Conservation (phyloP, 2,329 filamentous ascomycete species). For the Alternaria incomplexa region DNA sequence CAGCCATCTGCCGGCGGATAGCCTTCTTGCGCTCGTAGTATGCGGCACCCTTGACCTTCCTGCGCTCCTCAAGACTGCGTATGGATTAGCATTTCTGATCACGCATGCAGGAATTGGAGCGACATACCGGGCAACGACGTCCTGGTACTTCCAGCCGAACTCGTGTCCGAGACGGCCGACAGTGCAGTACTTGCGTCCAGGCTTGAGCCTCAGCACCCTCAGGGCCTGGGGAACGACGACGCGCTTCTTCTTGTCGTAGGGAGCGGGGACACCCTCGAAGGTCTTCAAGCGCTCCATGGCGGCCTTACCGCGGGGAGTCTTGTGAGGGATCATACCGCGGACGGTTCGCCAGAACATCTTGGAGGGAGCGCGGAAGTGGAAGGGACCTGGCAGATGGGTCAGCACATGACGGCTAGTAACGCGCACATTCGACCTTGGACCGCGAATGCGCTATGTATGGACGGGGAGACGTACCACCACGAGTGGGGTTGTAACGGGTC, state of each 20-base stretch:
- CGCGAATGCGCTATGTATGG: not conserved
- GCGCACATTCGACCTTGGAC: not conserved
- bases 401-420: constrained; percentile 12
- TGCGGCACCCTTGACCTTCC: constrained; percentile 98
- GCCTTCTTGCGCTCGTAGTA: constrained; percentile 99
- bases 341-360: constrained; percentile 99
- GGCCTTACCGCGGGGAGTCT: constrained; percentile 96
- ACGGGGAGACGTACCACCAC: constrained; percentile 75
- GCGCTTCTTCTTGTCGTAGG: constrained; percentile 99
- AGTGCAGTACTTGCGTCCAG: constrained; percentile 99
- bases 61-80: constrained; percentile 92
- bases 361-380: constrained; percentile 99
- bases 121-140: constrained; percentile 94
- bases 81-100: constrained; percentile 25
- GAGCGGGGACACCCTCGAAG: constrained; percentile 98
- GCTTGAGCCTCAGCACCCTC: constrained; percentile 94
- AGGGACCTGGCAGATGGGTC: constrained; percentile 71
- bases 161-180: constrained; percentile 97
- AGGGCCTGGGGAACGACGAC: constrained; percentile 99
- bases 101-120: not conserved
- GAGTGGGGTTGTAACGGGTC: constrained; percentile 99
- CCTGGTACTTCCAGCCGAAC: constrained; percentile 99
- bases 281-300: constrained; percentile 99
- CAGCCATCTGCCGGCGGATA: constrained; percentile 83
- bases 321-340: constrained; percentile 99